Conservation (phyloP, 257 asterid genomes). For the Solanum chilense region DNA sequence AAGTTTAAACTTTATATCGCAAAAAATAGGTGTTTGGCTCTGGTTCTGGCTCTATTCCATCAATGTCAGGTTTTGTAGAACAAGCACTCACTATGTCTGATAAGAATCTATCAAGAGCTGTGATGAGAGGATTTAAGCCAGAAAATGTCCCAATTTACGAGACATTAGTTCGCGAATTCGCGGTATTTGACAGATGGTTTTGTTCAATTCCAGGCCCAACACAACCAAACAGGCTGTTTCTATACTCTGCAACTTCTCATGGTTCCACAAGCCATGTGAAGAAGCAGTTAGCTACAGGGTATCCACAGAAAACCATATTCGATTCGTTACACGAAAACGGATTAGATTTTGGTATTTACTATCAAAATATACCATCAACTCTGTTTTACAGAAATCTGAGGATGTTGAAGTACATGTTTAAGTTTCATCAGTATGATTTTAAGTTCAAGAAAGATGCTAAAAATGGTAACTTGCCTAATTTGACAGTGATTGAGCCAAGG, state of each 20-base stretch:
- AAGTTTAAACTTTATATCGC: not conserved
- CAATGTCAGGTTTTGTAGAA: slow-evolving; percentile 80
- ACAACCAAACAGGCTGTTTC: slow-evolving; percentile 70
- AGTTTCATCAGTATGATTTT: slow-evolving; percentile 43
- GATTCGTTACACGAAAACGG: slow-evolving; percentile 54
- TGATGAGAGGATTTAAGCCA: slow-evolving; percentile 69
- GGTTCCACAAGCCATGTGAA: slow-evolving; percentile 62
- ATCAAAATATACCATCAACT: slow-evolving; percentile 55
- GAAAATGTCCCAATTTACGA: slow-evolving; percentile 45
- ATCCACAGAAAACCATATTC: slow-evolving; percentile 59
- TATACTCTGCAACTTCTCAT: slow-evolving; percentile 77
- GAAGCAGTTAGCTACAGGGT: slow-evolving; percentile 47
- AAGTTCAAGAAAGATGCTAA: slow-evolving; percentile 61
- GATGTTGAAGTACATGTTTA: slow-evolving; percentile 57
- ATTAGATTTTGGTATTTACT: slow-evolving; percentile 50
- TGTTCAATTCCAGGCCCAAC: slow-evolving; percentile 78
- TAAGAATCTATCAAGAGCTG: slow-evolving; percentile 36
- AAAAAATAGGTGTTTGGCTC: slow-evolving; percentile 14
- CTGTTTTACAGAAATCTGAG: slow-evolving; percentile 55
- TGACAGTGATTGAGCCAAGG: slow-evolving; percentile 69
- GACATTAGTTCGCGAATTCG: slow-evolving; percentile 35
- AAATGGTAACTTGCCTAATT: slow-evolving; percentile 52
- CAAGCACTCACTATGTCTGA: slow-evolving; percentile 45
- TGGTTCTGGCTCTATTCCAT: slow-evolving; percentile 38
- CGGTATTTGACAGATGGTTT: slow-evolving; percentile 70